Conservation (phyloP, 208 protist genomes). For the Crithidia brevicula region DNA sequence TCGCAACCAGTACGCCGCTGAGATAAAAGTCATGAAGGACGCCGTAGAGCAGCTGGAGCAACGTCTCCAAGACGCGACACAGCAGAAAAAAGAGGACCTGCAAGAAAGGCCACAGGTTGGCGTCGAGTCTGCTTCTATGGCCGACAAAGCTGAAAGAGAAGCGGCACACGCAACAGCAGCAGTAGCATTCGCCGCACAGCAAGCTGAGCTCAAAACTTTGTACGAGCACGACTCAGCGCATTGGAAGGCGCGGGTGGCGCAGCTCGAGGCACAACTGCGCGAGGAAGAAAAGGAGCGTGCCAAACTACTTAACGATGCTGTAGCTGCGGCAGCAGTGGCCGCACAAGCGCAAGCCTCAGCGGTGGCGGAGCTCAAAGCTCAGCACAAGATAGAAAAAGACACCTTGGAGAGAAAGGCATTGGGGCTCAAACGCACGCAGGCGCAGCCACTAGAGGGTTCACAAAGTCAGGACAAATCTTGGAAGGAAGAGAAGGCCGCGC, state of each 20-base stretch:
- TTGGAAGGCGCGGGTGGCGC: neutral
- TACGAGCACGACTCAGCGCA: neutral
- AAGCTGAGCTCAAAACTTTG: neutral
- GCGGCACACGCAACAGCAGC: neutral
- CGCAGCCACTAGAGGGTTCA: neutral
- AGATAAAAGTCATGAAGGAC: neutral
- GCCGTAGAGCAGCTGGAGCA: neutral
- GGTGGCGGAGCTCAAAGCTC: neutral
- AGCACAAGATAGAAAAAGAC: constrained; percentile 5
- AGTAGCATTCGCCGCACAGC: neutral
- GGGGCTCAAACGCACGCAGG: neutral
- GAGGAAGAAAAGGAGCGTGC: neutral
- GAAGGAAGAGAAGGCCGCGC: constrained; percentile 24
- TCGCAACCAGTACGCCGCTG: neutral
- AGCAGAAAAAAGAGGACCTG: neutral
- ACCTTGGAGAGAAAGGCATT: neutral
- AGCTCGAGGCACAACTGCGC: constrained; percentile 2
- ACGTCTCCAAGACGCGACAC: neutral
- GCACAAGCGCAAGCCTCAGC: neutral
- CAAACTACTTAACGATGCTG: neutral
- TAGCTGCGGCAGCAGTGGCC: neutral
- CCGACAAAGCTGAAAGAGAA: neutral
- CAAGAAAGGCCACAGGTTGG: neutral
- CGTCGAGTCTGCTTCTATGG: neutral
- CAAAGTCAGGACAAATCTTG: constrained; percentile 10